A percentile compares a stretch with the other conserved stretches of the same genome.
These are phyloP conservation scores for Fusarium solani-melongenae DNA, from an alignment of 2,329 filamentous ascomycete genomes.

Conservation along the genomic window DNA sequence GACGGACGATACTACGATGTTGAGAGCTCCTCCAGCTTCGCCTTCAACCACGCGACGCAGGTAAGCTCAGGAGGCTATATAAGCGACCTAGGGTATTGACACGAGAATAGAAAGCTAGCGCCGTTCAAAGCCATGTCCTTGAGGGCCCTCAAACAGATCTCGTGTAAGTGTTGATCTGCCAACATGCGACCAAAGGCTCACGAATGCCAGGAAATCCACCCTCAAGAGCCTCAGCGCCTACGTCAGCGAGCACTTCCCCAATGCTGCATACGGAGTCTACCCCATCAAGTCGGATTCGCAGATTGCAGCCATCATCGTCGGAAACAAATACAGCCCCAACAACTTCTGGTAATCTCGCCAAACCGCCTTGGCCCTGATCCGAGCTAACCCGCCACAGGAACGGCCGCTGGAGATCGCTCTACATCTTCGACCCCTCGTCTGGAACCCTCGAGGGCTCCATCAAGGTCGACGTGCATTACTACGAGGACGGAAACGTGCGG, in stretches of 20 bases:
- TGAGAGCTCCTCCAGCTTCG: slow-evolving; percentile 87
- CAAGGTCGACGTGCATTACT: slow-evolving; percentile 98
- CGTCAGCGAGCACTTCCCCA: slow-evolving; percentile 88
- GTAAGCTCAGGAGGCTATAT: slow-evolving; percentile 52
- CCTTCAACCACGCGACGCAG: slow-evolving; percentile 86
- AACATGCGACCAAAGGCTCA: slow-evolving; percentile 11
- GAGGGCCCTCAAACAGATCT: slow-evolving; percentile 83
- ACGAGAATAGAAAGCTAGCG: slow-evolving; percentile 77
- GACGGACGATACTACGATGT: slow-evolving; percentile 89
- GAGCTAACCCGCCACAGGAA: slow-evolving; percentile 69
- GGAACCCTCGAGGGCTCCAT: slow-evolving; percentile 79
- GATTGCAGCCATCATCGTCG: slow-evolving; percentile 85
- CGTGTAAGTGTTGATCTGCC: slow-evolving; percentile 67
- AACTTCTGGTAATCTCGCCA: slow-evolving; percentile 83
- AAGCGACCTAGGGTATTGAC: slow-evolving; percentile 23
- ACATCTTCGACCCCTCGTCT: slow-evolving; percentile 79
- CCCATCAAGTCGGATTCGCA: slow-evolving; percentile 80
- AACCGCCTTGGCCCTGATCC: not conserved
- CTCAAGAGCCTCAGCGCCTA: slow-evolving; percentile 81
- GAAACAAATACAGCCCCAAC: slow-evolving; percentile 96
- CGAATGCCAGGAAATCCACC: slow-evolving; percentile 76
- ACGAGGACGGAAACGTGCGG: slow-evolving; percentile 98
- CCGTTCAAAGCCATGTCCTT: slow-evolving; percentile 80
- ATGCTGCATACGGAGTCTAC: slow-evolving; percentile 83
- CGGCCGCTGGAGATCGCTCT: slow-evolving; percentile 92